Conservation (phyloP, 768 basidiomycete genomes). For the Phaeotremella skinneri region DNA sequence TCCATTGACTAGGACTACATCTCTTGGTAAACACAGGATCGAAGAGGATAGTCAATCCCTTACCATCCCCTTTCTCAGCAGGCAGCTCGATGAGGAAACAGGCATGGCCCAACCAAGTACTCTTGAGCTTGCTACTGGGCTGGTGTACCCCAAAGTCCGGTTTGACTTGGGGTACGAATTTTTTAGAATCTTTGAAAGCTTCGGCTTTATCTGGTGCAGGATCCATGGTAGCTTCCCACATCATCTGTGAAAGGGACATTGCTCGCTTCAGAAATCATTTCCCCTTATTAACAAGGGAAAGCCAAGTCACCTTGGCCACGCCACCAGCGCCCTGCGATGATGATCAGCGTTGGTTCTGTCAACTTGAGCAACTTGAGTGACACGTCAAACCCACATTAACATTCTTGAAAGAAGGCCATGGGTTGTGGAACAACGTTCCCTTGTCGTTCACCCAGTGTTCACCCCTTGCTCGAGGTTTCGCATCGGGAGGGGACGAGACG, state of each 20-base stretch:
- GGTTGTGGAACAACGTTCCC: slow-evolving; percentile 39
- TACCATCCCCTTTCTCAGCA: slow-evolving; percentile 10
- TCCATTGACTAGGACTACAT: slow-evolving; percentile 43
- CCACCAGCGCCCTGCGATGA: not conserved
- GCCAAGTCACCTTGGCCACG: slow-evolving; percentile 5
- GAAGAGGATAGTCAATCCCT: slow-evolving; percentile 50
- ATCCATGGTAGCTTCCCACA: slow-evolving; percentile 1
- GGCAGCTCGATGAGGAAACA: slow-evolving; percentile 53
- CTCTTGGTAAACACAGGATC: slow-evolving; percentile 51
- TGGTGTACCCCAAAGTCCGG: slow-evolving; percentile 25
- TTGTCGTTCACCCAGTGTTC: slow-evolving; percentile 43
- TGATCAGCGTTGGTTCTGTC: no score
- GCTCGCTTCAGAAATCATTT: not conserved
- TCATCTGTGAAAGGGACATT: not conserved
- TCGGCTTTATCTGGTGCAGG: slow-evolving; percentile 14
- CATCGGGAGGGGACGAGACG: not conserved
- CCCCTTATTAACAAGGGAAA: not conserved
- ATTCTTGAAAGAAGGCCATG: slow-evolving; percentile 38
- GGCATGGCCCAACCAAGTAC: slow-evolving; percentile 51
- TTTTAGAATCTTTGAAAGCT: slow-evolving; percentile 6
- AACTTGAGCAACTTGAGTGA: not conserved
- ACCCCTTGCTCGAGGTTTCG: not conserved
- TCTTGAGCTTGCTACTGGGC: slow-evolving; percentile 23
- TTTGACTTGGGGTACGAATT: slow-evolving; percentile 25
- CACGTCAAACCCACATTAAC: slow-evolving; percentile 14